These are phyloP conservation scores for Colletotrichum orbiculare DNA, from an alignment of 2,329 filamentous ascomycete genomes.

Conservation along the genomic window DNA sequence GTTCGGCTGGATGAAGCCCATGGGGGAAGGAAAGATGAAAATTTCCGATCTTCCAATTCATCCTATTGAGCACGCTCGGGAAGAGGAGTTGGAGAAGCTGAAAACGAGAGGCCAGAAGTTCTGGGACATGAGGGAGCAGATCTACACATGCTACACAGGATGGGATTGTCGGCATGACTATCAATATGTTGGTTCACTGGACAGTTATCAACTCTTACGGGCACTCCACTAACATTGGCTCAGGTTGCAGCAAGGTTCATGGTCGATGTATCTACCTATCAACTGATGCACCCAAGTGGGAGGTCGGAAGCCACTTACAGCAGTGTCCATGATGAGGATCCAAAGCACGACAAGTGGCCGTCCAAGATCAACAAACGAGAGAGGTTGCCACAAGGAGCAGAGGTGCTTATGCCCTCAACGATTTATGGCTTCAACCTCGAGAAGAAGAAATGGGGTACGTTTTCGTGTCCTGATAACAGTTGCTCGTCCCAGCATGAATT, in stretches of 20 bases:
- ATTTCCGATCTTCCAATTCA: background rate
- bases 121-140: constrained; percentile 5
- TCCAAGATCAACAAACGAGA: background rate
- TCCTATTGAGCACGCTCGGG: background rate
- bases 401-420: background rate
- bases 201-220: background rate
- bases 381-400: background rate
- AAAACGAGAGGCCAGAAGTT: background rate
- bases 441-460: constrained; percentile 15
- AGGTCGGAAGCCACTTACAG: background rate
- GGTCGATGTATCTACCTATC: constrained; percentile 6
- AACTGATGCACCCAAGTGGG: background rate
- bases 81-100: background rate
- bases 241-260: constrained; percentile 9
- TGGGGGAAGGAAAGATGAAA: background rate
- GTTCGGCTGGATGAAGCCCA: background rate
- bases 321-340: background rate
- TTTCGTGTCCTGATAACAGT: background rate
- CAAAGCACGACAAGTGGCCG: constrained; percentile 2
- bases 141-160: constrained; percentile 4
- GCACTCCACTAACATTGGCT: background rate
- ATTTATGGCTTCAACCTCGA: background rate
- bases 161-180: background rate
- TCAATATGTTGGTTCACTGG: background rate
- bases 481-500: no score